Conservation (phyloP, 805 yeast species). For the Lipomyces yamadae region DNA sequence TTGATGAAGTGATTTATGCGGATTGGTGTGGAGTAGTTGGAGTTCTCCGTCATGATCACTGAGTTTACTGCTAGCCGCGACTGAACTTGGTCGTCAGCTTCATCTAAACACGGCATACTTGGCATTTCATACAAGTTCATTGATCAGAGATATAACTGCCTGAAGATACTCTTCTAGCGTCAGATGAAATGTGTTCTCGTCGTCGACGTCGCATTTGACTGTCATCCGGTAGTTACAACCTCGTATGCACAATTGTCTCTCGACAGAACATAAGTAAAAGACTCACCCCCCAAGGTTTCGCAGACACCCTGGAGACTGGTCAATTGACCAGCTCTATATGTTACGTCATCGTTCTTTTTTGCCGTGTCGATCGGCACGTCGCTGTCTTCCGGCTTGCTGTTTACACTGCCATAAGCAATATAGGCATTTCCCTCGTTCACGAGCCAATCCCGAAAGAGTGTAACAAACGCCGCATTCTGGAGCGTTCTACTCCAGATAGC, state of each 20-base stretch:
- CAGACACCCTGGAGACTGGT: conserved; percentile 18
- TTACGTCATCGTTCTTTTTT: neutral
- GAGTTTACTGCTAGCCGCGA: conserved; percentile 42
- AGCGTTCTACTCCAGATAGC: conserved; percentile 22
- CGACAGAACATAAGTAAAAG: neutral
- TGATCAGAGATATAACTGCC: conserved; percentile 39
- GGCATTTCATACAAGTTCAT: conserved; percentile 36
- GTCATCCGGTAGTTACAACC: neutral
- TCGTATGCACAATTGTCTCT: no score
- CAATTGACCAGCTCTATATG: neutral
- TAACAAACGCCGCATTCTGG: conserved; percentile 29
- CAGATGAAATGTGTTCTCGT: conserved; percentile 26
- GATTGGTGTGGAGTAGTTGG: conserved; percentile 29
- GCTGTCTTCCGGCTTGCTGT: neutral
- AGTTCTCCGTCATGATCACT: conserved; percentile 37
- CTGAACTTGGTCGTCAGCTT: neutral
- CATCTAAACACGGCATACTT: neutral
- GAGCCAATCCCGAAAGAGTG: conserved; percentile 22
- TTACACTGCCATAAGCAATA: neutral
- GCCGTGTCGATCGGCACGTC: neutral
- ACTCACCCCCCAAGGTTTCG: conserved; percentile 15
- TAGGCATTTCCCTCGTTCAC: conserved; percentile 12
- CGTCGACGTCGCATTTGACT: conserved; percentile 9
- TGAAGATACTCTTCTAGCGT: conserved; percentile 44
- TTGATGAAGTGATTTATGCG: conserved; percentile 38